Conservation (phyloP, 1,139 yeast species). For the Lipomyces yarrowii region DNA sequence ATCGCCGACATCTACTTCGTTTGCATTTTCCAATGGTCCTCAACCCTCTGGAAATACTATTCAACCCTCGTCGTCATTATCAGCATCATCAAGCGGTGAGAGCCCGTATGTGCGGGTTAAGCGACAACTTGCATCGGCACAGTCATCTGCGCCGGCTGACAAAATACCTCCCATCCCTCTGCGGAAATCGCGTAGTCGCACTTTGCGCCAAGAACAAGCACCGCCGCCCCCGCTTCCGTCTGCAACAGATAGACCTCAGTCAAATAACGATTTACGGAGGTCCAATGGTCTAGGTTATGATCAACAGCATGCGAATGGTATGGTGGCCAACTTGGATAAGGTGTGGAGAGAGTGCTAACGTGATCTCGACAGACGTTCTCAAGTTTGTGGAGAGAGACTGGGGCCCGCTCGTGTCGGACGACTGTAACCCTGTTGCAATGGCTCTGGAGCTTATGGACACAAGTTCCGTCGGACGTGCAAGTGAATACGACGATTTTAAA, state of each 20-base stretch:
- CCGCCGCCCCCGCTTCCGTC: not conserved
- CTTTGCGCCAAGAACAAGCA: not conserved
- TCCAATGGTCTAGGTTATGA: not conserved
- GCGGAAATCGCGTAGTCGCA: slow-evolving; percentile 21
- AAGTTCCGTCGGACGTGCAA: slow-evolving; percentile 86
- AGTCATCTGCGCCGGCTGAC: not conserved
- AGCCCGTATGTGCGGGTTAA: slow-evolving; percentile 8
- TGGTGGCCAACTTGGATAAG: not conserved
- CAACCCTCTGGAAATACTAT: not conserved
- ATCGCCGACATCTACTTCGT: not conserved
- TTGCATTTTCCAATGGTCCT: not conserved
- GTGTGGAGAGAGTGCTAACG: not conserved
- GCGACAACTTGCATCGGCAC: not conserved
- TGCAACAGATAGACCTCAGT: not conserved
- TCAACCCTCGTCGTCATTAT: not conserved
- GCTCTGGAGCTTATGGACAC: slow-evolving; percentile 82
- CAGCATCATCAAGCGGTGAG: not conserved
- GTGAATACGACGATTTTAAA: slow-evolving; percentile 61
- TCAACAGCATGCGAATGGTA: slow-evolving; percentile 12
- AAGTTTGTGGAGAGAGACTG: slow-evolving; percentile 31
- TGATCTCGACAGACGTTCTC: slow-evolving; percentile 14
- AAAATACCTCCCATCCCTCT: slow-evolving; percentile 20
- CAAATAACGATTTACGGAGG: not conserved
- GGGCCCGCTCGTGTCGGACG: slow-evolving; percentile 20
- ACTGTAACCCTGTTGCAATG: slow-evolving; percentile 76